phyloP scores from a whole-genome alignment of 106 monocot species.

The Chionographis japonica region DNA sequence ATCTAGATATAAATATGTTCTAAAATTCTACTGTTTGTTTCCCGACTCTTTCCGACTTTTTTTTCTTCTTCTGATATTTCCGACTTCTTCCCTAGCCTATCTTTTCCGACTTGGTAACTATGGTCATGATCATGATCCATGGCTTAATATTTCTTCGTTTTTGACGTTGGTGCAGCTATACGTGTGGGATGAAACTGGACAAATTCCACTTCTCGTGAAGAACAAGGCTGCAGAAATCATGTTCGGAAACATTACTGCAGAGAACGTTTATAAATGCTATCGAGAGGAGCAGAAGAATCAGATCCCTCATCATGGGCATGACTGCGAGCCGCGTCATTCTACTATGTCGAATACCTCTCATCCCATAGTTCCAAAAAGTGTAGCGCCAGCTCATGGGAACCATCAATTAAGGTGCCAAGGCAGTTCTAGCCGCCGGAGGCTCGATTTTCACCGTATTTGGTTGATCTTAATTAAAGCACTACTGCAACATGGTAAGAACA shows the following conservation, averaged over 20 bases:
- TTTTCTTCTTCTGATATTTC: too few relatives aligned
- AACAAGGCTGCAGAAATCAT: conserved; percentile 52
- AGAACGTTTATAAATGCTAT: conserved; percentile 42
- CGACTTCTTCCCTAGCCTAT: too few relatives aligned
- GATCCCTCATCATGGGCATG: not conserved
- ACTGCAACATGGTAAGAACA: conserved; percentile 33
- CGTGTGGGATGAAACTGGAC: conserved; percentile 35
- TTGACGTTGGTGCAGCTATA: conserved; percentile 28
- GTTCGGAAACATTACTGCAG: conserved; percentile 49
- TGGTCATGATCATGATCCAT: not conserved
- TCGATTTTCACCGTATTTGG: conserved; percentile 39
- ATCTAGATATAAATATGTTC: too few relatives aligned
- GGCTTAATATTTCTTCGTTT: not conserved
- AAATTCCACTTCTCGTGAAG: conserved; percentile 48
- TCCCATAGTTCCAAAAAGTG: not conserved
- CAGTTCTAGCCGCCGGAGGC: not conserved
- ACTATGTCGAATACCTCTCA: too few relatives aligned
- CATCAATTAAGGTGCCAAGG: not conserved
- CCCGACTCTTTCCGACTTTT: too few relatives aligned
- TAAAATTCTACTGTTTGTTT: too few relatives aligned
- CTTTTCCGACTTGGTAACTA: not conserved
- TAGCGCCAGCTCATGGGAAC: not conserved
- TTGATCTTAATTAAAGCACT: conserved; percentile 38
- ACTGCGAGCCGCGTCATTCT: not conserved
- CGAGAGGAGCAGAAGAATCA: conserved; percentile 8